These are phyloP conservation scores for Elsinoe australis DNA, from an alignment of 2,329 filamentous ascomycete genomes.

Conservation along the genomic window DNA sequence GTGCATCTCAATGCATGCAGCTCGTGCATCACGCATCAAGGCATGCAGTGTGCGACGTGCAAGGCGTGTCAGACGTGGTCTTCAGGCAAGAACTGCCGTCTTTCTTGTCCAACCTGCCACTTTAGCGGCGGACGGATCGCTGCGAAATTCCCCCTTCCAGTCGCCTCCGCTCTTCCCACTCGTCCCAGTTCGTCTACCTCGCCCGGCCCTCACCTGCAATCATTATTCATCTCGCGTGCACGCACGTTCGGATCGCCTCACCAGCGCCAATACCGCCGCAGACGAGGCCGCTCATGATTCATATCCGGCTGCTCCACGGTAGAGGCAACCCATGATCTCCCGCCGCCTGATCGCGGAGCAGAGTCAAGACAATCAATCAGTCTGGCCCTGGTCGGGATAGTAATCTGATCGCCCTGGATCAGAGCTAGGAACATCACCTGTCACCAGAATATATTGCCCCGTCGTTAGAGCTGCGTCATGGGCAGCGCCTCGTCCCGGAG, in stretches of 20 bases:
- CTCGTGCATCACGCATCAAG: too few species aligned
- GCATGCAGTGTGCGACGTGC: neutral
- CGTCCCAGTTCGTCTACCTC: neutral
- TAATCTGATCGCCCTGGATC: conserved; percentile 11
- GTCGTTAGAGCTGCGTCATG: conserved; percentile 13
- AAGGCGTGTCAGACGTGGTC: neutral
- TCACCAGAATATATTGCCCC: conserved; percentile 10
- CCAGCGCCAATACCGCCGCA: neutral
- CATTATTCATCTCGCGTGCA: conserved; percentile 14
- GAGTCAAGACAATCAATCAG: neutral
- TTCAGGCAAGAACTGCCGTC: neutral
- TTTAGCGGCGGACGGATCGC: conserved; percentile 11
- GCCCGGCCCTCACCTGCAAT: neutral
- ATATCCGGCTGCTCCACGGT: conserved; percentile 8
- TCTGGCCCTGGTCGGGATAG: neutral
- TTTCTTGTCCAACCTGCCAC: neutral
- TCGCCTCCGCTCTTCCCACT: neutral
- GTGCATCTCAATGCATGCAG: too few species aligned
- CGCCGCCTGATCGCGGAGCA: conserved; percentile 5
- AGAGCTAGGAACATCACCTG: conserved; percentile 14
- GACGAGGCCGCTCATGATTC: conserved; percentile 1
- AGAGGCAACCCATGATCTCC: conserved; percentile 4
- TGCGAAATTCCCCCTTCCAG: conserved; percentile 2
- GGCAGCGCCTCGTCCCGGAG: conserved; percentile 8
- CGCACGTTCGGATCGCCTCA: neutral